Conservation (phyloP, 176 grass and related monocot genomes). For the Rhynchospora breviuscula region DNA sequence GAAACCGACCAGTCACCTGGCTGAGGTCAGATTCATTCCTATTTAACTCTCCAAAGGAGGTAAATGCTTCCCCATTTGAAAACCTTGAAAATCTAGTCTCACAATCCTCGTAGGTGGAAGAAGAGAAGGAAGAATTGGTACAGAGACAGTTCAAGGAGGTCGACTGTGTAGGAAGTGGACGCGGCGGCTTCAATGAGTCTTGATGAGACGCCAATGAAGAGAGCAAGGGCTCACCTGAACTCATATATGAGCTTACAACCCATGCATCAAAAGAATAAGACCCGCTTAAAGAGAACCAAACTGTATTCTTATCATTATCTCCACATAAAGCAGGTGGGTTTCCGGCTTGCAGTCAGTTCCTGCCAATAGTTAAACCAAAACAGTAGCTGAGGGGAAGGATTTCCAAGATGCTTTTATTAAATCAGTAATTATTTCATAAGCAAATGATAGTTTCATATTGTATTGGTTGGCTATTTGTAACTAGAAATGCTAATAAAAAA, state of each 20-base stretch:
- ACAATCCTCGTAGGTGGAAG: constrained; percentile 56
- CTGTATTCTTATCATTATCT: constrained; percentile 2
- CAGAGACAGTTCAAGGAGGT: constrained; percentile 49
- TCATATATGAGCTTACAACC: constrained; percentile 62
- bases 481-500: constrained; percentile 5
- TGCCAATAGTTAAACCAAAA: constrained; percentile 10
- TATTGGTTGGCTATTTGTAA: not conserved
- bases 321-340: not conserved
- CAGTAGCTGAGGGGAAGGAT: not conserved
- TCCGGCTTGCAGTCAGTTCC: not conserved
- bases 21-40: constrained; percentile 38
- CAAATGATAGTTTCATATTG: not conserved
- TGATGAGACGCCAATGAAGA: constrained; percentile 38
- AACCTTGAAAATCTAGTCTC: constrained; percentile 36
- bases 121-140: constrained; percentile 43
- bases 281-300: not conserved
- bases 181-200: constrained; percentile 37
- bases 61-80: constrained; percentile 30
- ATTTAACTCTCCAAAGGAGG: constrained; percentile 25
- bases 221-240: constrained; percentile 53
- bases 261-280: constrained; percentile 30
- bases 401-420: not conserved
- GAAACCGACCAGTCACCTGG: constrained; percentile 34
- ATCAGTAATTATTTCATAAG: not conserved
- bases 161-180: constrained; percentile 18